phyloP scores from a whole-genome alignment of 2,329 filamentous ascomycete genomes.

The Fusarium sp. region DNA sequence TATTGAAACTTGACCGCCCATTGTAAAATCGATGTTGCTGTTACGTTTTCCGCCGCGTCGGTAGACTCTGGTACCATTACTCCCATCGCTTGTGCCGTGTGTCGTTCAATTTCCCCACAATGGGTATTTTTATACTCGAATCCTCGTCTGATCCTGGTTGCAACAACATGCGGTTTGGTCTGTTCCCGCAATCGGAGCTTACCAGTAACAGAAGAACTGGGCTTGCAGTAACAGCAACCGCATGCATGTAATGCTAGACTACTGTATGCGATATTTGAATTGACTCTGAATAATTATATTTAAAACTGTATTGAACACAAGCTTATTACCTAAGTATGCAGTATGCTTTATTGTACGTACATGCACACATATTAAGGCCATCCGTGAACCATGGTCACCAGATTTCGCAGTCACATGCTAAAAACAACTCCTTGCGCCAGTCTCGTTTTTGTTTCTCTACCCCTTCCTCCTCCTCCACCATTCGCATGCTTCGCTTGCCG shows the following conservation, averaged over 20 bases:
- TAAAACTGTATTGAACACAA: background rate
- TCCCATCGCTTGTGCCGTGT: conserved; percentile 3
- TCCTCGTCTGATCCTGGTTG: conserved; percentile 35
- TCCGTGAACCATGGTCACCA: conserved; percentile 18
- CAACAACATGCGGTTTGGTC: conserved; percentile 33
- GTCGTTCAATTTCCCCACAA: conserved; percentile 17
- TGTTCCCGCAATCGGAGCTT: conserved; percentile 37
- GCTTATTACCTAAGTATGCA: background rate
- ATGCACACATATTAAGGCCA: background rate
- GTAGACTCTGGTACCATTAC: conserved; percentile 4
- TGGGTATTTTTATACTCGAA: conserved; percentile 33
- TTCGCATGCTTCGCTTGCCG: background rate
- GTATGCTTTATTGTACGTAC: background rate
- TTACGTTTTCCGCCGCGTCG: background rate
- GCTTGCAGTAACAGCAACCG: conserved; percentile 1
- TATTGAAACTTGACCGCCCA: conserved; percentile 21
- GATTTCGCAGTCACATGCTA: conserved; percentile 44
- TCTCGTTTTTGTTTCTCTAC: no score
- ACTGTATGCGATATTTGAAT: background rate
- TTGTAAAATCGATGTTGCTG: background rate
- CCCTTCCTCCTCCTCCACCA: no score
- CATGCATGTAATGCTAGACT: conserved; percentile 9
- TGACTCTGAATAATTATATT: background rate
- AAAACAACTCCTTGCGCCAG: conserved; percentile 7
- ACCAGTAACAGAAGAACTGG: conserved; percentile 1